These are phyloP conservation scores for Phytopythium ostracodes DNA, from an alignment of 352 stramenopile species.

Conservation along the genomic window DNA sequence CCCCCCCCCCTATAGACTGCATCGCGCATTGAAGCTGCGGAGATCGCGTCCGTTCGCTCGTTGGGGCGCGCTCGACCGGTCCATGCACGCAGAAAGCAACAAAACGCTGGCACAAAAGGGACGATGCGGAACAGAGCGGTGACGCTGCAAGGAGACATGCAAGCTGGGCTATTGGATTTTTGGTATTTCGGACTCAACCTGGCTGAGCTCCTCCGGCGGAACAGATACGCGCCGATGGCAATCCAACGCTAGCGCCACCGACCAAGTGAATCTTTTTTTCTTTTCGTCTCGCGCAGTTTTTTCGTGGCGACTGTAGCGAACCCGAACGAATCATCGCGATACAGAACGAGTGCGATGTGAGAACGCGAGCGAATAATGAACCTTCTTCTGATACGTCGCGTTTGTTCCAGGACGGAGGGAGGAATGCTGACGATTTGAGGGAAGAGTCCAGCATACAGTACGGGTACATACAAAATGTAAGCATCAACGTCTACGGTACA, in stretches of 20 bases:
- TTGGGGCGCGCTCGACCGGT: too few relatives aligned
- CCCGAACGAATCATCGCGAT: neutral
- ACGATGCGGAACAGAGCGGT: too few relatives aligned
- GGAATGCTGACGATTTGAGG: too few relatives aligned
- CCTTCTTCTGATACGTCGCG: too few relatives aligned
- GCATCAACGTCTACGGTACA: too few relatives aligned
- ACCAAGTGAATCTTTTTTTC: slow-evolving; percentile 2
- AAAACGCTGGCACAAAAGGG: too few relatives aligned
- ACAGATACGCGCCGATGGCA: neutral
- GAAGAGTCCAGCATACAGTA: too few relatives aligned
- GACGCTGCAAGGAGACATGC: neutral
- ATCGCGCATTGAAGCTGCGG: neutral
- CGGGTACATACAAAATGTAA: too few relatives aligned
- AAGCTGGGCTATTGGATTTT: neutral
- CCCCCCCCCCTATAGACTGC: too few relatives aligned
- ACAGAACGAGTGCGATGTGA: too few relatives aligned
- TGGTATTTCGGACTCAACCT: neutral
- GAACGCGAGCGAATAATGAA: too few relatives aligned
- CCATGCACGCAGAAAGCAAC: neutral
- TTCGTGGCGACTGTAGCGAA: neutral
- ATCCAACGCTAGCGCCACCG: slow-evolving; percentile 1
- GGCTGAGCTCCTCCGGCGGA: neutral
- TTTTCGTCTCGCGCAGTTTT: neutral
- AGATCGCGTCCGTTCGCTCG: neutral
- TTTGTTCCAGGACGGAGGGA: neutral